These are phyloP conservation scores for Pouteria glomerata DNA, from an alignment of 148 eudicot species.

Conservation along the genomic window DNA sequence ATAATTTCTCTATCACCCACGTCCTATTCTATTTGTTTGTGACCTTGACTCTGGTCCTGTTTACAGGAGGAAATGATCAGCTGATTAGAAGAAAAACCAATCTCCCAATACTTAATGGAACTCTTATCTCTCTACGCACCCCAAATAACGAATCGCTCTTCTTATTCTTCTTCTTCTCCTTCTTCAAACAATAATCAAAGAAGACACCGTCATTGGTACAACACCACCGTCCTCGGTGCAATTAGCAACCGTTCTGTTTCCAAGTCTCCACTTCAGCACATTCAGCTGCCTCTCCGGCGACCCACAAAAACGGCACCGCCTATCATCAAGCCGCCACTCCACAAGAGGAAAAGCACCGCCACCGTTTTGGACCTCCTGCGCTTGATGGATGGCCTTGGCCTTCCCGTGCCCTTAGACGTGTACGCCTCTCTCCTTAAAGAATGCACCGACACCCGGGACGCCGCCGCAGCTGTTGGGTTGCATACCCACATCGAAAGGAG, in stretches of 20 bases:
- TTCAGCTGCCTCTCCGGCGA: neutral
- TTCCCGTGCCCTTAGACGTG: slow-evolving; percentile 41
- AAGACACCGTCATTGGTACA: too few species aligned
- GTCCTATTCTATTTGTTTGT: too few species aligned
- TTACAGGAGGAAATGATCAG: too few species aligned
- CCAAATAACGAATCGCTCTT: too few species aligned
- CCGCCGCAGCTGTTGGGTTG: slow-evolving; percentile 33
- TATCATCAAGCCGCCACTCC: neutral
- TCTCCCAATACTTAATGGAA: too few species aligned
- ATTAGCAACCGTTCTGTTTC: too few species aligned
- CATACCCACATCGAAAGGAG: slow-evolving; percentile 40
- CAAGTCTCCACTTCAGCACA: neutral
- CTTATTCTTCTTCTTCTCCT: neutral
- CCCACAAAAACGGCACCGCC: neutral
- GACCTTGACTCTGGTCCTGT: too few species aligned
- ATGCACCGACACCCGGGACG: slow-evolving; percentile 38
- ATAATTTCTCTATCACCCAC: too few species aligned
- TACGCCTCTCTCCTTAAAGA: slow-evolving; percentile 61
- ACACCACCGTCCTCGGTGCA: neutral
- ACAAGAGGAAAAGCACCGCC: neutral
- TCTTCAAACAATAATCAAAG: slow-evolving; percentile 2
- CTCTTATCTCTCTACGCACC: too few species aligned
- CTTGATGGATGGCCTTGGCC: slow-evolving; percentile 52
- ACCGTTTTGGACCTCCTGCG: slow-evolving; percentile 44
- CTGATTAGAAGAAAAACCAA: too few species aligned